phyloP scores from a whole-genome alignment of 192 early-diverging fungal species.

The Chytriomyces sp. region DNA sequence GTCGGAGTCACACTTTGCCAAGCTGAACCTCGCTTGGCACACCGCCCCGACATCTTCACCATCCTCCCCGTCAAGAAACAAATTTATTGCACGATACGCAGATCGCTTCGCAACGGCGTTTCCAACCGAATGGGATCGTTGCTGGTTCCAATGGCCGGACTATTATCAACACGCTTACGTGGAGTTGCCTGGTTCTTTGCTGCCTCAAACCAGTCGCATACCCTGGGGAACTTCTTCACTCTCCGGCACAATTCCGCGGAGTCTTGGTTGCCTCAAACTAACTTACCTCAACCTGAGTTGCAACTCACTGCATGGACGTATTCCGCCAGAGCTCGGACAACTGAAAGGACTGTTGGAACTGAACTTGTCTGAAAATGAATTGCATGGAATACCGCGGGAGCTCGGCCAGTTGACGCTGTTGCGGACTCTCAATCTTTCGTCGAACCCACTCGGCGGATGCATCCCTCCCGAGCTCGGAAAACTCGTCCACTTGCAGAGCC shows the following conservation, averaged over 20 bases:
- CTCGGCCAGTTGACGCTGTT: background rate
- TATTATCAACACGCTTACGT: background rate
- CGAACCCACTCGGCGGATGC: background rate
- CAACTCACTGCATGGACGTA: background rate
- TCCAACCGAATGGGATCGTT: background rate
- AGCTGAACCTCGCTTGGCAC: background rate
- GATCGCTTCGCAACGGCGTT: background rate
- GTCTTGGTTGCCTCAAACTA: background rate
- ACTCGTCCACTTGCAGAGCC: background rate
- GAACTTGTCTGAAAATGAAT: background rate
- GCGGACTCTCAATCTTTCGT: background rate
- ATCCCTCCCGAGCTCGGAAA: background rate
- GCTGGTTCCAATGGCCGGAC: conserved; percentile 8
- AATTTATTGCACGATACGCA: background rate
- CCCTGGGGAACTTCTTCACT: background rate
- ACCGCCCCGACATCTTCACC: background rate
- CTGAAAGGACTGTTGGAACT: background rate
- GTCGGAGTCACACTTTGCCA: background rate
- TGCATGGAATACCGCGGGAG: background rate
- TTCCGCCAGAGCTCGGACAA: background rate
- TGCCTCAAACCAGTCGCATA: background rate
- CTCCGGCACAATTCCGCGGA: background rate
- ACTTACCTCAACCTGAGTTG: background rate
- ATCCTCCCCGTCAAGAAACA: background rate
- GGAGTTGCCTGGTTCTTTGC: background rate